Percentiles rank a stretch among this genome's conserved stretches.
phyloP scores from a whole-genome alignment of 2,329 filamentous ascomycete genomes.

The Tolypocladium inflatum region DNA sequence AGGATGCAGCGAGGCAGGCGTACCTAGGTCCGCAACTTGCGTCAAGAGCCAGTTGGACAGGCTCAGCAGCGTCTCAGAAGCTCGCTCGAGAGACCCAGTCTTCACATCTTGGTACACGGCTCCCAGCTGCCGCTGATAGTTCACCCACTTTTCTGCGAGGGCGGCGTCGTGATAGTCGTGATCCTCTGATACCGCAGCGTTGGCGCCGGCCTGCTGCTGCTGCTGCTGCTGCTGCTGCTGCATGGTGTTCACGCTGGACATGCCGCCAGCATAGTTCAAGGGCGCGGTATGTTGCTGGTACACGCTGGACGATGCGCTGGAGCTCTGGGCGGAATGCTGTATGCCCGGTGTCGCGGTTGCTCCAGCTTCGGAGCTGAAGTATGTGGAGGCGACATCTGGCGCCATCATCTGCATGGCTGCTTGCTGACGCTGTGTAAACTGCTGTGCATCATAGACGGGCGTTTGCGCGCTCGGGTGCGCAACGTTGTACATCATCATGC shows the following conservation, averaged over 20 bases:
- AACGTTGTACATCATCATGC: constrained; percentile 73
- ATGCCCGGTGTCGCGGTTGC: constrained; percentile 45
- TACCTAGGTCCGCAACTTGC: constrained; percentile 46
- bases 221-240: constrained; percentile 17
- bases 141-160: constrained; percentile 59
- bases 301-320: constrained; percentile 44
- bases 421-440: constrained; percentile 67
- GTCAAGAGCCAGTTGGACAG: constrained; percentile 48
- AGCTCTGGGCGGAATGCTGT: constrained; percentile 38
- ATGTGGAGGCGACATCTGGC: constrained; percentile 49
- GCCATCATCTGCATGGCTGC: constrained; percentile 64
- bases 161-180: constrained; percentile 49
- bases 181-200: constrained; percentile 34
- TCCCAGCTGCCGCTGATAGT: constrained; percentile 52
- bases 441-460: constrained; percentile 66
- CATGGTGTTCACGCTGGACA: constrained; percentile 37
- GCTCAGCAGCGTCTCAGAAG: constrained; percentile 41
- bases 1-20: constrained; percentile 12
- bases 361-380: constrained; percentile 43
- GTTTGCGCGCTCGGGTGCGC: constrained; percentile 50
- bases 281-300: constrained; percentile 58
- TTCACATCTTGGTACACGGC: constrained; percentile 64
- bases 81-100: constrained; percentile 37
- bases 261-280: constrained; percentile 38
- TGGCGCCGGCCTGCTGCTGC: constrained; percentile 4